Conservation (phyloP, 108 stramenopile genomes). For the Fragilaria crotonensis region DNA sequence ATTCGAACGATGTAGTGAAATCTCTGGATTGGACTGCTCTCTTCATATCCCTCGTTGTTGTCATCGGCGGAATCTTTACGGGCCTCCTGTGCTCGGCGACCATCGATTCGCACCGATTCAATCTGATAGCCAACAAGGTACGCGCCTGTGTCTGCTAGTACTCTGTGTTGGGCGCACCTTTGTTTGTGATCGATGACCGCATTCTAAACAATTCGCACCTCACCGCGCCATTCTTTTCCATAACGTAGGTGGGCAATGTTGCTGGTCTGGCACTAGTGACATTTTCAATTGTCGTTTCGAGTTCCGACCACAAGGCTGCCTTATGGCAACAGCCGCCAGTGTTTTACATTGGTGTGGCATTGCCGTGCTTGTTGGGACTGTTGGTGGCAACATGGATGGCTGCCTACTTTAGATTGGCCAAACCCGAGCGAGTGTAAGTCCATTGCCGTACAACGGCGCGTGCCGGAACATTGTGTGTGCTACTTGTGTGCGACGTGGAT, state of each 20-base stretch:
- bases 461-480: not conserved
- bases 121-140: constrained; percentile 36
- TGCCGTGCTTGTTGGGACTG: constrained; percentile 62
- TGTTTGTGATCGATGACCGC: not conserved
- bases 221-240: constrained; percentile 21
- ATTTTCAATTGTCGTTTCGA: constrained; percentile 62
- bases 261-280: constrained; percentile 64
- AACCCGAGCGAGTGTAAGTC: constrained; percentile 69
- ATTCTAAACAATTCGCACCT: constrained; percentile 22
- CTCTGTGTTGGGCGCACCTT: not conserved
- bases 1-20: constrained; percentile 54
- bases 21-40: constrained; percentile 68
- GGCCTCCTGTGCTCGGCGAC: constrained; percentile 33
- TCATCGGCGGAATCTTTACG: constrained; percentile 65
- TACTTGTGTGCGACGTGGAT: not conserved
- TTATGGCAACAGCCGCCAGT: constrained; percentile 61
- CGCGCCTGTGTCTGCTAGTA: not conserved
- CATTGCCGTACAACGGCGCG: constrained; percentile 1
- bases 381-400: constrained; percentile 52
- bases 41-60: constrained; percentile 60
- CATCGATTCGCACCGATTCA: constrained; percentile 35
- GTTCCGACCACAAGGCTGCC: constrained; percentile 29
- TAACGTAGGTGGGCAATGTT: constrained; percentile 69
- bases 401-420: constrained; percentile 44
- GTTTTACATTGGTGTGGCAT: constrained; percentile 71